These are phyloP conservation scores for Galerina sulciceps DNA, from an alignment of 768 basidiomycete species.

Conservation along the genomic window DNA sequence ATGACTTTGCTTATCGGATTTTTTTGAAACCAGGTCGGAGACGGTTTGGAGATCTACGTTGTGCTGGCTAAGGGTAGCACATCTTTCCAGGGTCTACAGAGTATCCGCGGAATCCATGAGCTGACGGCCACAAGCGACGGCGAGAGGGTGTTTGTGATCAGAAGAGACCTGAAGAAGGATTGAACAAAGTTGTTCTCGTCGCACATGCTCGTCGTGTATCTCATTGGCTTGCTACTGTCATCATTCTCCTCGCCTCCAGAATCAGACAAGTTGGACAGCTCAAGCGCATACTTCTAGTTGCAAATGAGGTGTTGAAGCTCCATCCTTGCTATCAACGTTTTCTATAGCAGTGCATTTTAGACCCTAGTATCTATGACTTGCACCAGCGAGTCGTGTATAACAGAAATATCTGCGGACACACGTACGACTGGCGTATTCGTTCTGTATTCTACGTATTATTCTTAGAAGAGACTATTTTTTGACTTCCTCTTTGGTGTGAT, in stretches of 20 bases:
- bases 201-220: slow-evolving; percentile 20
- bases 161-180: slow-evolving; percentile 85
- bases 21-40: slow-evolving; percentile 71
- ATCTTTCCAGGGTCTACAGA: slow-evolving; percentile 60
- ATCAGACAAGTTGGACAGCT: slow-evolving; percentile 23
- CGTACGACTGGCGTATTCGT: slow-evolving; percentile 11
- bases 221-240: slow-evolving; percentile 20
- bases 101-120: slow-evolving; percentile 63
- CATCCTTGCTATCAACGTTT: slow-evolving; percentile 5
- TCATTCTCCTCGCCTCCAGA: slow-evolving; percentile 20
- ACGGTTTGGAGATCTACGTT: slow-evolving; percentile 92
- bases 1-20: slow-evolving; percentile 16
- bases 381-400: slow-evolving; percentile 19
- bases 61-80: slow-evolving; percentile 72
- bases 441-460: slow-evolving; percentile 21
- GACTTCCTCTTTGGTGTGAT: neutral
- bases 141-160: slow-evolving; percentile 77
- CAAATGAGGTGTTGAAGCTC: slow-evolving; percentile 6
- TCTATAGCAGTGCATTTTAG: slow-evolving; percentile 15
- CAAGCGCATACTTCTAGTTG: slow-evolving; percentile 1
- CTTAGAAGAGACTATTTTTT: slow-evolving; percentile 15
- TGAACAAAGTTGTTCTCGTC: slow-evolving; percentile 34
- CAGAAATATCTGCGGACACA: slow-evolving; percentile 8
- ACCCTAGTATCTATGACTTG: slow-evolving; percentile 13
- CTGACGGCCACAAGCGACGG: slow-evolving; percentile 62